Evolutionary conservation across 805 yeast genomes (phyloP), one percentile per base, ranked within the genome.

Genomic region (Starmerella apis): DNA sequence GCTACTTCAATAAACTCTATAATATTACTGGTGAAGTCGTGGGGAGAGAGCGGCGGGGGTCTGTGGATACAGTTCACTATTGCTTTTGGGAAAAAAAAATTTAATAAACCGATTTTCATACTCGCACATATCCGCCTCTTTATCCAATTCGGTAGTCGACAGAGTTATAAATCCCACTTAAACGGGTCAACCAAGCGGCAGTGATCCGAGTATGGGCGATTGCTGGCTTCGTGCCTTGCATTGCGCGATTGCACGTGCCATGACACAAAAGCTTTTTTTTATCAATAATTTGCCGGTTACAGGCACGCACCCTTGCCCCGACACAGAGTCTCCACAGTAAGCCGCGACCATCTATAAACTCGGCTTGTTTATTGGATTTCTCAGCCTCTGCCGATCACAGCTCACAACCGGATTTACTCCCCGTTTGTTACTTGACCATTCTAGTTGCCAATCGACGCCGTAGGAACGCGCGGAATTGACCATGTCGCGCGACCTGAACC

Each of bases 191-290:
- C n/a, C n/a, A n/a, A n/a, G n/a, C n/a, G n/a, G n/a, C n/a, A n/a
- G n/a, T n/a, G n/a, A n/a, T 11, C 11, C 10, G 11, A 27, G 30
- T 11, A 11, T 1, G 37, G 37, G 22, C 9, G 37, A 33, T 33
- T 33, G 37, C 37, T 33, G 22, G 37, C 37, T 19, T 22, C 37
- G 37, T 33, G 37, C 37, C 4, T 6, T 6, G 19, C 19, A 14
- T 37, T 37, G 41, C 36, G 53, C 51, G 9, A 53, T 47, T 10
- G 13, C 56, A 53, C 53, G 56, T 53, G 56, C 20, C 13, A 35
- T 53, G 11, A 41, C 24, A 36, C 39, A 38, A 38, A 38, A 33
- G 37, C 18, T 38, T 27, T 22, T 25, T 38, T 27, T 22, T 36
- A 31, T 14, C 27, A 9, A 13, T 8, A 27, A 22, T n/a, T 23